These are phyloP conservation scores for Tilletia walkeri DNA, from an alignment of 1,284 basidiomycete genomes.

Conservation along the genomic window DNA sequence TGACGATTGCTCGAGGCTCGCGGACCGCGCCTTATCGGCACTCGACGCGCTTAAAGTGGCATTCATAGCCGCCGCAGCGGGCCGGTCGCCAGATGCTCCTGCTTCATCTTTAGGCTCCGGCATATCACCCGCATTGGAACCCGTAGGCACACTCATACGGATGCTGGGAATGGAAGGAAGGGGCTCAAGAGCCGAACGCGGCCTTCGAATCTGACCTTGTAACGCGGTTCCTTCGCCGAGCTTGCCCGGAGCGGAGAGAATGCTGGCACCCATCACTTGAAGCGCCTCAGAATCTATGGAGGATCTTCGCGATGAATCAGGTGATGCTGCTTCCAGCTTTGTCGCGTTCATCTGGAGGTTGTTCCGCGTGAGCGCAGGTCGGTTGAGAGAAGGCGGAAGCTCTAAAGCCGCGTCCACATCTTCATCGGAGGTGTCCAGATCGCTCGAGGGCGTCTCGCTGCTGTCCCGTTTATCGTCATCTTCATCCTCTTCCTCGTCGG, in stretches of 20 bases:
- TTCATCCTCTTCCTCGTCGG: constrained; percentile 43
- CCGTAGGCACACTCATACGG: not conserved
- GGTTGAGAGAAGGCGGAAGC: not conserved
- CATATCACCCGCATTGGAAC: not conserved
- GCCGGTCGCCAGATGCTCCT: no score
- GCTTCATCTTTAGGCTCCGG: no score
- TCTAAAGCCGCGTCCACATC: constrained; percentile 51
- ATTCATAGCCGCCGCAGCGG: no score
- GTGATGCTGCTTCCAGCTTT: not conserved
- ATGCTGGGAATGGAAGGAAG: not conserved
- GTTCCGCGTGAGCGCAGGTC: constrained; percentile 13
- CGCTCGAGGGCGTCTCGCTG: constrained; percentile 21
- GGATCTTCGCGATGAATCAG: not conserved
- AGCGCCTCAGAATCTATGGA: constrained; percentile 8
- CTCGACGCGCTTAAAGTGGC: no score
- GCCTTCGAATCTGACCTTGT: no score
- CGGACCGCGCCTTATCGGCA: no score
- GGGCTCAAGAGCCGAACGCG: not conserved
- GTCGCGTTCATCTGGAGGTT: constrained; percentile 11
- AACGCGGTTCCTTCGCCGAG: not conserved
- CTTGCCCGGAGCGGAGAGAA: constrained; percentile 14
- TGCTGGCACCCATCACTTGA: constrained; percentile 14
- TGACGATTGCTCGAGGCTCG: no score
- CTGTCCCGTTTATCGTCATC: constrained; percentile 23
- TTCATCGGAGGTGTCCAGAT: constrained; percentile 22